Evolutionary conservation across 495 filamentous ascomycete genomes (phyloP).

Genomic region (Penicillium coprophilum): DNA sequence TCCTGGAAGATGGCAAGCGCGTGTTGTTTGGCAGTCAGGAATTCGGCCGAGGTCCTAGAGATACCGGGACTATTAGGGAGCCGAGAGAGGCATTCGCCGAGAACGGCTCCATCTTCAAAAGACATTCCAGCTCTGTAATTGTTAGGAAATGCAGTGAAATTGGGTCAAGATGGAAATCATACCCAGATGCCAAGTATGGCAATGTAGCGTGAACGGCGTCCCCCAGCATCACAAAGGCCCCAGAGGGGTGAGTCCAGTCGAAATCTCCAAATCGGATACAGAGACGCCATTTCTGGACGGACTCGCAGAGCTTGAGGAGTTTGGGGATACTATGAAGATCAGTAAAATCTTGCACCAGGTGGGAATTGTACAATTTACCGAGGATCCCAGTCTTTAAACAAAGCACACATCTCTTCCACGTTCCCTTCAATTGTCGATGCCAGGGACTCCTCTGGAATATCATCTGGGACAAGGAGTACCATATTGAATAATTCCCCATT

Average conservation of each 20-base stretch:
- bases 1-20: constrained; percentile 47
- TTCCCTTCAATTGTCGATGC: constrained; percentile 53
- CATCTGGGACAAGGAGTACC: constrained; percentile 67
- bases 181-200: constrained; percentile 56
- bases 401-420: constrained; percentile 63
- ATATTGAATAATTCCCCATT: constrained; percentile 64
- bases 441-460: constrained; percentile 55
- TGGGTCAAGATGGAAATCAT: background rate
- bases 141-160: background rate
- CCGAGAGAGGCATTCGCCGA: constrained; percentile 47
- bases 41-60: constrained; percentile 28
- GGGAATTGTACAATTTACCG: constrained; percentile 41
- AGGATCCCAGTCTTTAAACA: constrained; percentile 61
- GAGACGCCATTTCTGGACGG: constrained; percentile 65
- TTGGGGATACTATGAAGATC: constrained; percentile 29
- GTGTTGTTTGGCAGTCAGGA: constrained; percentile 31
- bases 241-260: constrained; percentile 55
- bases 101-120: constrained; percentile 52
- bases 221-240: constrained; percentile 58
- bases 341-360: background rate
- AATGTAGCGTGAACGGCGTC: constrained; percentile 66
- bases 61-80: constrained; percentile 28
- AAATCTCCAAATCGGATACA: constrained; percentile 55
- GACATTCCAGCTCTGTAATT: constrained; percentile 44
- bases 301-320: constrained; percentile 40